Evolutionary conservation across 1,284 basidiomycete species (phyloP).

Genomic region (Dichomitus squalens): DNA sequence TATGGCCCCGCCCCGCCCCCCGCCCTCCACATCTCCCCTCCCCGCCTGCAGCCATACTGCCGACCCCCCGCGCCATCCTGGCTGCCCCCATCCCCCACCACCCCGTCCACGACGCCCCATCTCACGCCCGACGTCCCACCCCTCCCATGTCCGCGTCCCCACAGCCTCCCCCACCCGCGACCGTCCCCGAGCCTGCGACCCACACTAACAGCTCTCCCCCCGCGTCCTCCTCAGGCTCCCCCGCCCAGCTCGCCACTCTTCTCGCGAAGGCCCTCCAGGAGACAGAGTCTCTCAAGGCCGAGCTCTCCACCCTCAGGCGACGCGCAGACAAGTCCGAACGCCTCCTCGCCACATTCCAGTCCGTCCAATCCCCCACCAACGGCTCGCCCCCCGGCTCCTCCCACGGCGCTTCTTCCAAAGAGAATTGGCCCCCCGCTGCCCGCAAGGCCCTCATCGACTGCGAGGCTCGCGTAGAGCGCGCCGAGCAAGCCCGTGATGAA

Average conservation of each 20-base stretch:
- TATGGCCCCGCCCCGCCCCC: slow-evolving; percentile 28
- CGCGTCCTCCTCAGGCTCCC: slow-evolving; percentile 31
- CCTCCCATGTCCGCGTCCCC: slow-evolving; percentile 31
- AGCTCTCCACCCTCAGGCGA: slow-evolving; percentile 43
- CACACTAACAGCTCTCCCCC: slow-evolving; percentile 15
- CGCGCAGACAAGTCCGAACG: slow-evolving; percentile 59
- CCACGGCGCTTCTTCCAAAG: slow-evolving; percentile 19
- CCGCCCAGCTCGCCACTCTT: slow-evolving; percentile 57
- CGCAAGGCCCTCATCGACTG: slow-evolving; percentile 44
- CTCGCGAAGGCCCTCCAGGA: slow-evolving; percentile 56
- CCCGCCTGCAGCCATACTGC: slow-evolving; percentile 14
- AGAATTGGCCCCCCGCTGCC: slow-evolving; percentile 31
- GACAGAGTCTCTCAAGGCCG: slow-evolving; percentile 49
- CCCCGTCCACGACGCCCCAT: slow-evolving; percentile 23
- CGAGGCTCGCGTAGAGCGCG: slow-evolving; percentile 50
- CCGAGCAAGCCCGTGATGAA: slow-evolving; percentile 59
- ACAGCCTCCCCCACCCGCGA: slow-evolving; percentile 26
- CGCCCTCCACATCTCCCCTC: slow-evolving; percentile 20
- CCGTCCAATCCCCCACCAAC: slow-evolving; percentile 23
- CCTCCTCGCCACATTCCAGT: slow-evolving; percentile 37
- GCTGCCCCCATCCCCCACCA: slow-evolving; percentile 19
- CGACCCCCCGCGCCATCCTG: slow-evolving; percentile 6
- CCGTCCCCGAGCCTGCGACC: slow-evolving; percentile 13
- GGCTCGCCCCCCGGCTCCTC: slow-evolving; percentile 25
- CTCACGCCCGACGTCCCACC: slow-evolving; percentile 1